These are phyloP conservation scores for Aspergillus tanneri DNA, from an alignment of 2,329 filamentous ascomycete genomes.

Conservation along the genomic window DNA sequence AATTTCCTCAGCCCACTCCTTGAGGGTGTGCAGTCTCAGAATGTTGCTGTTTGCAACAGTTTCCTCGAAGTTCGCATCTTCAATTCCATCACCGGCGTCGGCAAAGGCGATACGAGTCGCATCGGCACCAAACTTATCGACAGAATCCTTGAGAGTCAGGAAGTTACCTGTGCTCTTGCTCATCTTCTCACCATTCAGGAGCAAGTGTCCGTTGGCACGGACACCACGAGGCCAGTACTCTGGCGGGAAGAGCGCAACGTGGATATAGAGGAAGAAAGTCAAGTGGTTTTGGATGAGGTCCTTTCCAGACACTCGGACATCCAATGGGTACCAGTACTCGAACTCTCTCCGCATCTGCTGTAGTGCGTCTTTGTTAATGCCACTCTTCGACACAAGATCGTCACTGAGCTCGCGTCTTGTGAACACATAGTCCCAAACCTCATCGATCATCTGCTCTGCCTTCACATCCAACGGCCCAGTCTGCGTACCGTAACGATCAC, in stretches of 20 bases:
- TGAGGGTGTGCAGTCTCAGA: slow-evolving; percentile 75
- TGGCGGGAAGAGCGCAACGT: slow-evolving; percentile 81
- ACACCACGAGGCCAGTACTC: slow-evolving; percentile 87
- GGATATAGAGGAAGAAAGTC: slow-evolving; percentile 93
- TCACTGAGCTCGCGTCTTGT: slow-evolving; percentile 69
- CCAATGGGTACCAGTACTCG: slow-evolving; percentile 94
- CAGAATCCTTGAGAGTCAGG: slow-evolving; percentile 80
- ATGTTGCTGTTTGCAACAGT: slow-evolving; percentile 89
- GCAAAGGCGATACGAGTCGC: slow-evolving; percentile 87
- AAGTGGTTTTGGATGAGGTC: slow-evolving; percentile 91
- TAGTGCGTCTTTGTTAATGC: slow-evolving; percentile 71
- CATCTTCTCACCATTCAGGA: slow-evolving; percentile 98
- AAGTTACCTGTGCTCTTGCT: slow-evolving; percentile 97
- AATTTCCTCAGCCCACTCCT: slow-evolving; percentile 91
- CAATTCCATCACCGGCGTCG: slow-evolving; percentile 89
- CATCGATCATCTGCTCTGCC: slow-evolving; percentile 86
- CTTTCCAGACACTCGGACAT: slow-evolving; percentile 85
- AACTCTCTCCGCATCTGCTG: slow-evolving; percentile 85
- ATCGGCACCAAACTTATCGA: slow-evolving; percentile 91
- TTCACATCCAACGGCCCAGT: slow-evolving; percentile 68
- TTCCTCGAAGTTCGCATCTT: slow-evolving; percentile 97
- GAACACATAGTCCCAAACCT: slow-evolving; percentile 96
- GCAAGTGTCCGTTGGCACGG: slow-evolving; percentile 86
- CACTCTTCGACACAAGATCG: slow-evolving; percentile 62
- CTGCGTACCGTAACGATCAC: slow-evolving; percentile 78